Base-by-base conservation (phyloP, 768 basidiomycete species). In the Tylopilus sp. region DNA sequence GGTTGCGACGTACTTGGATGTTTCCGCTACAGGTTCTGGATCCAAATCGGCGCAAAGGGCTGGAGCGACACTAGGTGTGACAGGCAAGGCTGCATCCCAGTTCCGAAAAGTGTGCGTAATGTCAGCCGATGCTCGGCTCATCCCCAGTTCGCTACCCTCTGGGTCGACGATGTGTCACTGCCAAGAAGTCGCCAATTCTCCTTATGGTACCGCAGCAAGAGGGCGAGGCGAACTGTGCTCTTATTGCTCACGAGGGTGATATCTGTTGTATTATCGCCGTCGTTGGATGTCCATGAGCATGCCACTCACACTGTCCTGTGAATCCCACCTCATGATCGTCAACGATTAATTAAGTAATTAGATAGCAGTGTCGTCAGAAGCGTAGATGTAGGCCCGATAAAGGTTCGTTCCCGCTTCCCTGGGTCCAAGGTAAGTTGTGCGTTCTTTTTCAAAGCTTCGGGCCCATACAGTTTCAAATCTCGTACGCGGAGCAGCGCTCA, bases 1-100 rank as follows among this genome's bases (percentile, higher is more conserved):
- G 12, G 6, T 10, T 20, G 9, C 18, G 11, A 39, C 36, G 10
- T 11, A 49, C 60, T 50, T 56, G 22, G 48, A 44, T 39, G 15
- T 23, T 48, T 48, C 8, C 30, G 18, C 45, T 57, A 62, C 50
- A 40, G 30, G 13, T 28, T 22, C 44, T 18, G 35, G 57, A 62
- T 59, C 28, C 9, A 31, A 38, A 38, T 17, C 25, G 46, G 48
- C 17, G 36, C 23, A 21, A 13, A n/a, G 6, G 10, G 53, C n/a
- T 17, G 44, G 52, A 53, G 40, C n/a, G n/a, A n/a, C n/a, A n/a
- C n/a, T n/a, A n/a, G n/a, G n/a, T n/a, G n/a, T n/a, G n/a, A n/a
- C n/a, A n/a, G n/a, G n/a, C n/a, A n/a, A n/a, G n/a, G n/a, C n/a
- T n/a, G n/a, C n/a, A n/a, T n/a, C n/a, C n/a, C n/a, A 13, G 40